Percentiles rank a stretch among this genome's conserved stretches.
Evolutionary conservation across 2,329 filamentous ascomycete genomes (phyloP).

Genomic region (Hypoxylon sp.): DNA sequence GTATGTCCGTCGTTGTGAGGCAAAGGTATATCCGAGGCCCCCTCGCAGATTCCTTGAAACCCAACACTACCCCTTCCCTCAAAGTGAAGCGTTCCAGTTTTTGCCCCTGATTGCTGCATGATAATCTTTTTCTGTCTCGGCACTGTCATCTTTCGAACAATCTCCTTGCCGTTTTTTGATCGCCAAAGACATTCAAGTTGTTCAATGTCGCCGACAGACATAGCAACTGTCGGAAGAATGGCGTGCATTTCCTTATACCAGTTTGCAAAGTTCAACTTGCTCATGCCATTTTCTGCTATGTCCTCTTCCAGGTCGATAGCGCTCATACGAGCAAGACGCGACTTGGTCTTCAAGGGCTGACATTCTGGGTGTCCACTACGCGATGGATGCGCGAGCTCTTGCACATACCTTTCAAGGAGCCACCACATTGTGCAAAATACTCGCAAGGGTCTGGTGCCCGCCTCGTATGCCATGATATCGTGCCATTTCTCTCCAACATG

Average conservation of each 20-base stretch:
- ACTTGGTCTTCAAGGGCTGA: conserved; percentile 8
- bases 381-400: conserved; percentile 21
- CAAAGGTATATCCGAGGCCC: background rate
- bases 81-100: background rate
- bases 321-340: background rate
- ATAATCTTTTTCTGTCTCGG: background rate
- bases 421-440: conserved; percentile 37
- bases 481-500: conserved; percentile 19
- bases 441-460: conserved; percentile 10
- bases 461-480: conserved; percentile 1
- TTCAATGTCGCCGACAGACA: background rate
- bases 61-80: conserved; percentile 29
- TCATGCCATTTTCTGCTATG: background rate
- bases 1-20: conserved; percentile 31
- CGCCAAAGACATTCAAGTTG: conserved; percentile 34
- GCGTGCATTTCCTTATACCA: conserved; percentile 21
- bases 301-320: background rate
- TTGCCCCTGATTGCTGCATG: background rate
- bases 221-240: background rate
- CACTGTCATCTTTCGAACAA: conserved; percentile 21
- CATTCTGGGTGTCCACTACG: conserved; percentile 17
- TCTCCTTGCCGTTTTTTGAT: background rate
- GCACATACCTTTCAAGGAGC: conserved; percentile 27
- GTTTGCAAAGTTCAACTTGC: background rate
- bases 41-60: conserved; percentile 31